Evolutionary conservation across 2,329 filamentous ascomycete genomes (phyloP).

Genomic region (Fusarium xyrophilum): DNA sequence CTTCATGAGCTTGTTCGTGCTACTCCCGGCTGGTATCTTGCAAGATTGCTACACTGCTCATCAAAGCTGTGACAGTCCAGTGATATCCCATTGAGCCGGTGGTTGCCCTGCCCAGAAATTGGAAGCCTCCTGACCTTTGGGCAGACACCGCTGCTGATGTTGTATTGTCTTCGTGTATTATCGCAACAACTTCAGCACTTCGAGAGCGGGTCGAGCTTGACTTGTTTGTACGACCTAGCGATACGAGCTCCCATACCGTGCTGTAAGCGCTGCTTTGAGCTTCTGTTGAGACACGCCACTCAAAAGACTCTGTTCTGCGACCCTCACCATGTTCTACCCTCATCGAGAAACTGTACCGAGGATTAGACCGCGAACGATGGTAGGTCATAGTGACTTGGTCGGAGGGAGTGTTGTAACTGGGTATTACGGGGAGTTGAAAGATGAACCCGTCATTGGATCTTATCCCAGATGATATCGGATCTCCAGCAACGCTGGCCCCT

Average conservation of each 20-base stretch:
- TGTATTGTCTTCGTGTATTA: conserved; percentile 8
- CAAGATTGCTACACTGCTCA: conserved; percentile 11
- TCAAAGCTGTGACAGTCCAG: conserved; percentile 21
- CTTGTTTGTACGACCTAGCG: not conserved
- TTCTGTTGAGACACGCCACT: conserved; percentile 17
- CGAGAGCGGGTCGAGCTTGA: not conserved
- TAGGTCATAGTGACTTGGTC: conserved; percentile 5
- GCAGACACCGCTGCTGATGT: not conserved
- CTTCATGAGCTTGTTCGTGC: accelerated
- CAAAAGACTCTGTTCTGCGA: conserved; percentile 13
- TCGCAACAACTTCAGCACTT: conserved; percentile 17
- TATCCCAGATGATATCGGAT: conserved; percentile 6
- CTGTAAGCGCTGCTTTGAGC: not conserved
- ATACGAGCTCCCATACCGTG: conserved; percentile 25
- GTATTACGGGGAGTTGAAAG: conserved; percentile 20
- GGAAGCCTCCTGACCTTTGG: conserved; percentile 4
- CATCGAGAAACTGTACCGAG: conserved; percentile 21
- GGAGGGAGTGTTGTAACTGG: conserved; percentile 2
- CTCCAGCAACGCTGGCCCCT: not conserved
- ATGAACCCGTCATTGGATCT: not conserved
- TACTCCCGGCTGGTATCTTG: not conserved
- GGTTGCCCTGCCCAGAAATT: conserved; percentile 11
- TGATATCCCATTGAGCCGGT: conserved; percentile 21
- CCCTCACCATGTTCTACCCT: conserved; percentile 2
- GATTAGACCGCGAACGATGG: not conserved